These are phyloP conservation scores for Chrysanthemum lavandulifolium DNA, from an alignment of 129 eudicot genomes.

Conservation along the genomic window DNA sequence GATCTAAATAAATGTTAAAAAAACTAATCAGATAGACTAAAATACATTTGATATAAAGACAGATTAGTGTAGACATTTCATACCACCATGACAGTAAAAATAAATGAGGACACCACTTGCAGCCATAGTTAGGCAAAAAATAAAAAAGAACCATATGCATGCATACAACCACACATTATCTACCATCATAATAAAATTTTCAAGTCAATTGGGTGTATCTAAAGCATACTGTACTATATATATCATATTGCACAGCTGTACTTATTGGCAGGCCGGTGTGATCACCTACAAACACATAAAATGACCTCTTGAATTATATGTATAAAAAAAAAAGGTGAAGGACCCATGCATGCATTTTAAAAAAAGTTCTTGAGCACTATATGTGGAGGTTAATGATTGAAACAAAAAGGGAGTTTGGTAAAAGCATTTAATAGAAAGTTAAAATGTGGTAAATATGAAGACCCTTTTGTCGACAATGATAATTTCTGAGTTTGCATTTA, in stretches of 20 bases:
- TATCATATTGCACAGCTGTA: slow-evolving; percentile 30
- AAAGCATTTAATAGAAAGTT: no score
- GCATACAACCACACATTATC: slow-evolving; percentile 19
- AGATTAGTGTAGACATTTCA: slow-evolving; percentile 18
- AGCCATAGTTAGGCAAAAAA: slow-evolving; percentile 25
- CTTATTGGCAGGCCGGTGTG: slow-evolving; percentile 23
- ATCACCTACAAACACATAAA: slow-evolving; percentile 28
- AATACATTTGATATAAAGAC: slow-evolving; percentile 28
- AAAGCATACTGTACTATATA: slow-evolving; percentile 29
- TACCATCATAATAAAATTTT: slow-evolving; percentile 6
- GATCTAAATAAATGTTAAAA: slow-evolving; percentile 5
- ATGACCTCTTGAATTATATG: slow-evolving; percentile 22
- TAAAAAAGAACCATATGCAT: slow-evolving; percentile 16
- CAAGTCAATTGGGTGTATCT: slow-evolving; percentile 26
- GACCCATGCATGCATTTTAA: slow-evolving; percentile 35
- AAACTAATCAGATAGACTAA: slow-evolving; percentile 21
- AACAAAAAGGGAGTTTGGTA: slow-evolving; percentile 11
- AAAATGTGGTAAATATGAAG: no score
- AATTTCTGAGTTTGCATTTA: no score
- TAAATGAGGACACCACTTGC: slow-evolving; percentile 33
- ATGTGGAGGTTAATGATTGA: slow-evolving; percentile 26
- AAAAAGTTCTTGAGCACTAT: slow-evolving; percentile 31
- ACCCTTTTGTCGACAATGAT: no score
- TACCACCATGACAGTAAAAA: slow-evolving; percentile 22
- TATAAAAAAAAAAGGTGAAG: slow-evolving; percentile 19